Conservation (phyloP, 2,329 filamentous ascomycete species). For the Venturia pyrina region DNA sequence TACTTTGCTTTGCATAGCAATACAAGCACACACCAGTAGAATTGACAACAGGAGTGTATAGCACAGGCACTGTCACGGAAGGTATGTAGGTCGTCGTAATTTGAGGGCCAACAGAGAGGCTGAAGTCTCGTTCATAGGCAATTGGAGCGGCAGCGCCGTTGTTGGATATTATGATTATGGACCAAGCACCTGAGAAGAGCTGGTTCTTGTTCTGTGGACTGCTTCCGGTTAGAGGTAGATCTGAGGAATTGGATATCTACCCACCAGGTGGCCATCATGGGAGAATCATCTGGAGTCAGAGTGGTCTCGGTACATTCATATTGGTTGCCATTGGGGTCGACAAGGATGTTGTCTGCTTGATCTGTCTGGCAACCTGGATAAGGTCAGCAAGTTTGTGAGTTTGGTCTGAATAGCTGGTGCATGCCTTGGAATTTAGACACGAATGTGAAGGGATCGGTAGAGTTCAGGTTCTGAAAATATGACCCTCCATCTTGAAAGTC, state of each 20-base stretch:
- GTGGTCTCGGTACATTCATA: constrained; percentile 31
- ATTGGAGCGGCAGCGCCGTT: constrained; percentile 35
- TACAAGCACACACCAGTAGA: background rate
- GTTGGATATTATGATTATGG: constrained; percentile 33
- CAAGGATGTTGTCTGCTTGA: constrained; percentile 31
- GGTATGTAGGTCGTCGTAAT: constrained; percentile 20
- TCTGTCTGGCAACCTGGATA: constrained; percentile 28
- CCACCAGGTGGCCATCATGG: constrained; percentile 30
- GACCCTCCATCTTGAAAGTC: constrained; percentile 34
- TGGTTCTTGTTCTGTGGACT: constrained; percentile 24
- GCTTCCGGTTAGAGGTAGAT: background rate
- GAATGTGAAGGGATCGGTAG: constrained; percentile 31
- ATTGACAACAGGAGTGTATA: constrained; percentile 17
- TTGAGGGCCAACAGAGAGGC: constrained; percentile 27
- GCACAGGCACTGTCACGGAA: constrained; percentile 14
- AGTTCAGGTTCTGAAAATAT: constrained; percentile 37
- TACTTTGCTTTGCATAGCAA: background rate
- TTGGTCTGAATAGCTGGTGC: background rate
- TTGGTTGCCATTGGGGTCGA: constrained; percentile 31
- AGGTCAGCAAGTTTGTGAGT: constrained; percentile 9
- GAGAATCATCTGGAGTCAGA: constrained; percentile 29
- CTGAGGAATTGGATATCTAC: constrained; percentile 6
- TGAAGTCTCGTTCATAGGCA: constrained; percentile 34
- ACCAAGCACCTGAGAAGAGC: constrained; percentile 35
- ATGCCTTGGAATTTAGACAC: constrained; percentile 33